Conservation (phyloP, 2,329 filamentous ascomycete genomes). For the Drechslera avenae region DNA sequence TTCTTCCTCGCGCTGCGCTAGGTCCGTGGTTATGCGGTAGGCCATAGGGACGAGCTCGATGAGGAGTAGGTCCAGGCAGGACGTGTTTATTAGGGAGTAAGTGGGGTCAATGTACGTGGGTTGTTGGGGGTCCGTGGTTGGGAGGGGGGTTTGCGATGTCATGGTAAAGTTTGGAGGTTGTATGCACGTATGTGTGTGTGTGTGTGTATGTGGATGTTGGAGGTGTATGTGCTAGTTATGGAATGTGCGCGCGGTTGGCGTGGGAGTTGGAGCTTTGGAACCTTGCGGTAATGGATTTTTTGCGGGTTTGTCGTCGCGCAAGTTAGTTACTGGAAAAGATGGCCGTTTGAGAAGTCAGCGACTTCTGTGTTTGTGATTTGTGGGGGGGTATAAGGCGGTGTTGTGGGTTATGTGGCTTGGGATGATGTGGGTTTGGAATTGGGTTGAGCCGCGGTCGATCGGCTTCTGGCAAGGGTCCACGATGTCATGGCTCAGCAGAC, state of each 20-base stretch:
- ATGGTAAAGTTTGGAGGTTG: no score
- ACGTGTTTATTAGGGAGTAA: slow-evolving; percentile 77
- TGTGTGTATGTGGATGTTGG: not conserved
- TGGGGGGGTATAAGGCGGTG: not conserved
- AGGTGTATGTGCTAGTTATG: no score
- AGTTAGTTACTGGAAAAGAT: no score
- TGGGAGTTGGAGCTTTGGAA: no score
- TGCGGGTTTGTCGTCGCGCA: no score
- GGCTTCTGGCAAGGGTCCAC: slow-evolving; percentile 14
- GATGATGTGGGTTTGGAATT: not conserved
- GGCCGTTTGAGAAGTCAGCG: not conserved
- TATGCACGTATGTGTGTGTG: not conserved
- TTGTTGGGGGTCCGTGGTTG: slow-evolving; percentile 17
- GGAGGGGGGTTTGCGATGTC: slow-evolving; percentile 6
- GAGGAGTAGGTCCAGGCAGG: slow-evolving; percentile 89
- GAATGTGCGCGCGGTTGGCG: not conserved
- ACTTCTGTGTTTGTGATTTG: not conserved
- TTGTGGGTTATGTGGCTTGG: not conserved
- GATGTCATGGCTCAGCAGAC: slow-evolving; percentile 15
- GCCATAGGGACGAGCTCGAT: slow-evolving; percentile 97
- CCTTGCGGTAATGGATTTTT: no score
- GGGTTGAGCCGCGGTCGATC: slow-evolving; percentile 17
- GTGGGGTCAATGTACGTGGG: slow-evolving; percentile 67
- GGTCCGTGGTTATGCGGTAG: slow-evolving; percentile 79
- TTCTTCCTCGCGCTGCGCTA: slow-evolving; percentile 59